Evolutionary conservation across 2,329 filamentous ascomycete genomes (phyloP), one percentile per base, ranked within the genome.

Genomic region (Metarhizium rileyi): DNA sequence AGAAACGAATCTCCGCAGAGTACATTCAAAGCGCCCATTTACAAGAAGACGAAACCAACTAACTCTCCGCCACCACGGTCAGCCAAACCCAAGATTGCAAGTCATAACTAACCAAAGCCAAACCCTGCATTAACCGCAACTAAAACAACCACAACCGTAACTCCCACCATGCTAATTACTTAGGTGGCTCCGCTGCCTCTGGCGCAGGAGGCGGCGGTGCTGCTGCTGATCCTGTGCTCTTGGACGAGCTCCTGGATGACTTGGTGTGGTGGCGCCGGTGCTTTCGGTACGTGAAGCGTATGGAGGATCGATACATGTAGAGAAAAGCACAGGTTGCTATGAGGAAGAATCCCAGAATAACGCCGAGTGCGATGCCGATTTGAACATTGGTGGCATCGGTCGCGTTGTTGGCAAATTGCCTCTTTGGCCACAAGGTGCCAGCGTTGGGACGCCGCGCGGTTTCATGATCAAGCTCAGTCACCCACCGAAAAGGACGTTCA

Each of bases 321-420:
- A 71, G 53, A 52, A 75, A 74, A 35, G 61, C 61, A 36, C 58
- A 49, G 18, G 66, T 52, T 20, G 59, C 66, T 16, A 64, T 57
- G 49, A 75, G 48, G 50, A 74, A 74, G 20, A 65, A 56, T 25
- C 64, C 63, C 20, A 73, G 59, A 4, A 69, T 58, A 38, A 74
- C 58, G 50, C 67, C 71, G 42, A 74, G 65, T 3, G 70, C 63
- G 51, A 72, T 60, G 48, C 70, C 71, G 49, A 72, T 73, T 30
- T 66, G 69, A 47, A 64, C 61, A 55, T 72, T 69, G 30, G 63
- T 65, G 36, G 67, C 64, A 16, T 65, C 56, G 43, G 55, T 47
- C 5, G 58, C 53, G 41, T 59, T 57, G 30, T 53, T 52, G 30
- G 60, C 61, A 49, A 61, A 59, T 46, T 64, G 62, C 16, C 60